Base-by-base conservation (phyloP, 345 rosid genomes). In the Reutealis trisperma region DNA sequence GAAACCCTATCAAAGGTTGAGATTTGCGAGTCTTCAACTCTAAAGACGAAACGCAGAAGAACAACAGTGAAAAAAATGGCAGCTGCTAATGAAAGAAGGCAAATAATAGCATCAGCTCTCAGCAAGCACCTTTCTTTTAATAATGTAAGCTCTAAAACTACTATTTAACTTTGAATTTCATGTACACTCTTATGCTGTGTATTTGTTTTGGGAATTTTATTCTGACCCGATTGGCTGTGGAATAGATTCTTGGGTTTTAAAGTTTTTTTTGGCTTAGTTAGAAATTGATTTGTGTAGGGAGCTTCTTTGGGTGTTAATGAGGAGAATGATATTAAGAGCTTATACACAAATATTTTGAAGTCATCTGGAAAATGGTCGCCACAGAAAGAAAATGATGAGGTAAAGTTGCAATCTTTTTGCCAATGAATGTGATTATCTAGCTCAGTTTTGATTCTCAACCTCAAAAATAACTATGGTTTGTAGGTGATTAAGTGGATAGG, bases 401-500 rank as follows among this genome's bases (percentile, higher is more conserved):
- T 93, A 69, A 61, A 54, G 37, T 8, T 25, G 44, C 5, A 6
- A 41, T 64, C 15, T 22, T 63, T 19, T 1, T 67, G 32, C n/a
- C 49, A 37, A 34, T 30, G 52, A 32, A 15, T 47, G 14, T 47
- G 13, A 19, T 62, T 47, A 22, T 24, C 2, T n/a, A 0, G 8
- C 49, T 66, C 16, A 3, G 7, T 63, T 65, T 74, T 6, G 8
- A 32, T 63, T 60, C 55, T 6, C 47, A 16, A 24, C 78, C 51
- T 32, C 25, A 71, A 75, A 75, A 13, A 34, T 21, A 61, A 63
- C 54, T 64, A 61, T 57, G 37, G 67, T 32, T 71, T 84, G 44
- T 79, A 95, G 99, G 91, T 91, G 76, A 77, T 78, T 80, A 91
- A 88, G 71, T 95, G 98, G 98, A 76, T 93, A 64, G 87, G 69